Percentiles rank a stretch among this genome's conserved stretches.
Evolutionary conservation across 148 eudicot genomes (phyloP).

Genomic region (Vaccinium vitisidaea): DNA sequence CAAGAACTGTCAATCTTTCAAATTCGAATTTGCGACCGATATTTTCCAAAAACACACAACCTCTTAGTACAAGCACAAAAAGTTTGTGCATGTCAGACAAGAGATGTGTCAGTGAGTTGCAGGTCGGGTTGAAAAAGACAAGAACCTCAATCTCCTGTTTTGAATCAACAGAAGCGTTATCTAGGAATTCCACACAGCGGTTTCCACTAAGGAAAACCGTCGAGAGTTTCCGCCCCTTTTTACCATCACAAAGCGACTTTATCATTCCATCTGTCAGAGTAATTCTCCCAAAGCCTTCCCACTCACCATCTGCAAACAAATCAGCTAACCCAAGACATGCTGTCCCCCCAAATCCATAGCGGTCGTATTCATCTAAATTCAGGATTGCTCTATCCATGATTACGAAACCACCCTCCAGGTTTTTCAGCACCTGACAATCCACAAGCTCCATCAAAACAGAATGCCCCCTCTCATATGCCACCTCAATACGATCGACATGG

Average conservation of each 20-base stretch:
- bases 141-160: conserved; percentile 10
- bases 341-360: not conserved
- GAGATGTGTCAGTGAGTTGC: not conserved
- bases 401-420: conserved; percentile 13
- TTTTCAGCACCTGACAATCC: conserved; percentile 20
- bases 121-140: conserved; percentile 15
- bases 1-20: conserved; percentile 17
- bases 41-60: conserved; percentile 15
- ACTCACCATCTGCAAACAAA: not conserved
- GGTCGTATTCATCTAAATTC: not conserved
- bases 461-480: conserved; percentile 27
- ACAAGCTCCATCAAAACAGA: conserved; percentile 21
- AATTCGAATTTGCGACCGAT: not conserved
- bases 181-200: not conserved
- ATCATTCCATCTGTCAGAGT: conserved; percentile 19
- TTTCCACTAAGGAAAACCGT: conserved; percentile 21
- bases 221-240: not conserved
- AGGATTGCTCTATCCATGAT: not conserved
- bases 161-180: not conserved
- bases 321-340: conserved; percentile 21
- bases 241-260: not conserved
- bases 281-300: conserved; percentile 16
- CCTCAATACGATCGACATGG: conserved; percentile 6
- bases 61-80: conserved; percentile 23
- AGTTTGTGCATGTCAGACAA: not conserved